Base-by-base conservation (phyloP, 108 stramenopile genomes). In the Nitzschia sp. region DNA sequence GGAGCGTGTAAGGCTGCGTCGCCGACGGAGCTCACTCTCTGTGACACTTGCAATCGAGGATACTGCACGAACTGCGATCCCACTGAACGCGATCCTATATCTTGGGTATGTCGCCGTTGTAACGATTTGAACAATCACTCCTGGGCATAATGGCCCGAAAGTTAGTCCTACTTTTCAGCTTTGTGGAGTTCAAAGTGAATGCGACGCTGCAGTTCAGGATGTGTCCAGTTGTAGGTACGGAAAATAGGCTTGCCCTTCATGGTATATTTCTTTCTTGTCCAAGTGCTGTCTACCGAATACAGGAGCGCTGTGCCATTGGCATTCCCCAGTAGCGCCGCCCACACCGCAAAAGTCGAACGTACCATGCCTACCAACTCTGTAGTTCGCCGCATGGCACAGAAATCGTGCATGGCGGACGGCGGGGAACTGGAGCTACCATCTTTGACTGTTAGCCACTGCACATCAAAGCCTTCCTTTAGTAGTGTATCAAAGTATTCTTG, bases 281-380 rank as follows among this genome's bases (percentile, higher is more conserved):
- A 35, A 8, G 78, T 71, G 55, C 68, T 79, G 30, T 76, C 64
- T 13, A 87, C 35, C 0, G 48, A 26, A 56, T 83, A 83, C 52
- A 72, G 25, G 4, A 23, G 32, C 13, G 62, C 53, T 22, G 56
- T 73, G 11, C 62, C 38, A 19, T 54, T n/a, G 1, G 79, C 61
- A 47, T 80, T 70, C 34, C 85, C 85, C 21, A 85, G 50, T 8
- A 77, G 48, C 2, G 69, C 85, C 2, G 85, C 81, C 79, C 79
- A 82, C 16, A 44, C 16, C 13, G 67, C 50, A 63, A 64, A 85
- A 1, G 81, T 80, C 16, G 85, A 85, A 9, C n/a, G 34, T 2
- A 47, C 44, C 6, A 38, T 44, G 11, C 85, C 85, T 11, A 80
- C 56, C 2, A 82, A 25, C 44, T 80, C 68, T 31, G 45, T 48